phyloP scores from a whole-genome alignment of 257 asterid species.

The Euphrasia confusa region DNA sequence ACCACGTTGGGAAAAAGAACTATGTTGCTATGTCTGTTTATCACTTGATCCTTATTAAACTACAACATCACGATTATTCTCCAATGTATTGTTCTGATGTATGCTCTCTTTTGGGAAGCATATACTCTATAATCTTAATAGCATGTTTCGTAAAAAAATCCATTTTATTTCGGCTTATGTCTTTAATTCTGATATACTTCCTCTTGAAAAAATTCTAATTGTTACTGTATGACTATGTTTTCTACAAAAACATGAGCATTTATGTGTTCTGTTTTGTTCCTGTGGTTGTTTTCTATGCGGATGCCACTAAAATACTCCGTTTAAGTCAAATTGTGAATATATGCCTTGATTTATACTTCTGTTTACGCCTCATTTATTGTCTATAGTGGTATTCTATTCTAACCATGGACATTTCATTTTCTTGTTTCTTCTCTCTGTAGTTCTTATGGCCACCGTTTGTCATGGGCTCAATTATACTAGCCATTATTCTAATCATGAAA shows the following conservation, averaged over 20 bases:
- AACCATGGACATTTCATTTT: conserved; percentile 14
- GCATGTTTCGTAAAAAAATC: not conserved
- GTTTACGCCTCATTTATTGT: conserved; percentile 13
- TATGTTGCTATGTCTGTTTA: not conserved
- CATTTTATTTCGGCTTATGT: not conserved
- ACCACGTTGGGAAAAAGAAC: conserved; percentile 1
- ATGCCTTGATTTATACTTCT: conserved; percentile 12
- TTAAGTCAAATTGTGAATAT: conserved; percentile 12
- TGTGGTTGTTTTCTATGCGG: conserved; percentile 11
- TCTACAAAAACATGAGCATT: conserved; percentile 13
- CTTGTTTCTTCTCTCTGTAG: conserved; percentile 37
- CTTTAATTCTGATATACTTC: not conserved
- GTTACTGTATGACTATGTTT: conserved; percentile 7
- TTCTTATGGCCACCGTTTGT: conserved; percentile 88
- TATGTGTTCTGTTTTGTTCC: not conserved
- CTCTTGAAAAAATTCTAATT: not conserved
- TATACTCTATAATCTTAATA: not conserved
- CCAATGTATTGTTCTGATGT: not conserved
- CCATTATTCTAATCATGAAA: conserved; percentile 81
- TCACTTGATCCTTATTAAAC: conserved; percentile 10
- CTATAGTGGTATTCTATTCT: conserved; percentile 24
- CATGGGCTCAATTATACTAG: conserved; percentile 80
- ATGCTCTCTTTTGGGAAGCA: not conserved
- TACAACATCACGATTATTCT: not conserved
- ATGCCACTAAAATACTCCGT: conserved; percentile 13